Conservation (phyloP, 441 rosid species). For the Aquilaria agallochum region DNA sequence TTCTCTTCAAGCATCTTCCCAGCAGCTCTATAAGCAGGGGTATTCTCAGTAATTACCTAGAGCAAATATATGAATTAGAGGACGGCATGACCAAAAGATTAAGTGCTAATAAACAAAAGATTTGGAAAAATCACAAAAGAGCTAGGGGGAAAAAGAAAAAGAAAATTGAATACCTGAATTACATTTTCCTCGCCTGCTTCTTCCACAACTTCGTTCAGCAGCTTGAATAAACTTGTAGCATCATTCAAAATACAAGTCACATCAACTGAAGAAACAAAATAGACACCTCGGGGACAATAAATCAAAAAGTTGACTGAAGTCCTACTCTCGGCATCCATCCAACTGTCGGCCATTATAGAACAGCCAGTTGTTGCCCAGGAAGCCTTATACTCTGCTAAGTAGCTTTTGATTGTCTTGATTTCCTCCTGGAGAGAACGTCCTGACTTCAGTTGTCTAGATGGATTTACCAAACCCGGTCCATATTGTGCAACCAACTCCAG, state of each 20-base stretch:
- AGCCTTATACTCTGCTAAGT: conserved; percentile 58
- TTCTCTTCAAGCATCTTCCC: conserved; percentile 93
- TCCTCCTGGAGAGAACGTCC: conserved; percentile 77
- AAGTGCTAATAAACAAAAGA: conserved; percentile 7
- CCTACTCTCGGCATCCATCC: conserved; percentile 69
- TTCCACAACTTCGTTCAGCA: conserved; percentile 77
- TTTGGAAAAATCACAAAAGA: not conserved
- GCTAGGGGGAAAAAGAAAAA: not conserved
- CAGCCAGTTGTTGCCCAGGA: conserved; percentile 79
- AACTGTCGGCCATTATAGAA: conserved; percentile 80
- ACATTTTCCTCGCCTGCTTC: conserved; percentile 87
- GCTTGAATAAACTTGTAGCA: conserved; percentile 50
- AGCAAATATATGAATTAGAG: conserved; percentile 1
- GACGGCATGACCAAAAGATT: not conserved
- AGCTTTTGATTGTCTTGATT: conserved; percentile 48
- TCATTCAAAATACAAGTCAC: conserved; percentile 63
- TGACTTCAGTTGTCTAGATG: conserved; percentile 54
- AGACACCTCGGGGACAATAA: conserved; percentile 71
- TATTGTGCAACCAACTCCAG: conserved; percentile 71
- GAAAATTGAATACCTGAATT: conserved; percentile 46
- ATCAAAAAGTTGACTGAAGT: conserved; percentile 64
- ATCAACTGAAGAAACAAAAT: conserved; percentile 74
- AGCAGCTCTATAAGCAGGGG: conserved; percentile 52
- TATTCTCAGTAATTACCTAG: conserved; percentile 74
- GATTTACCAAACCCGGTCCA: conserved; percentile 62